Percentiles rank a stretch among this genome's conserved stretches.
These are phyloP conservation scores for Raffaelea ambrosiae DNA, from an alignment of 2,329 filamentous ascomycete species.

Conservation along the genomic window DNA sequence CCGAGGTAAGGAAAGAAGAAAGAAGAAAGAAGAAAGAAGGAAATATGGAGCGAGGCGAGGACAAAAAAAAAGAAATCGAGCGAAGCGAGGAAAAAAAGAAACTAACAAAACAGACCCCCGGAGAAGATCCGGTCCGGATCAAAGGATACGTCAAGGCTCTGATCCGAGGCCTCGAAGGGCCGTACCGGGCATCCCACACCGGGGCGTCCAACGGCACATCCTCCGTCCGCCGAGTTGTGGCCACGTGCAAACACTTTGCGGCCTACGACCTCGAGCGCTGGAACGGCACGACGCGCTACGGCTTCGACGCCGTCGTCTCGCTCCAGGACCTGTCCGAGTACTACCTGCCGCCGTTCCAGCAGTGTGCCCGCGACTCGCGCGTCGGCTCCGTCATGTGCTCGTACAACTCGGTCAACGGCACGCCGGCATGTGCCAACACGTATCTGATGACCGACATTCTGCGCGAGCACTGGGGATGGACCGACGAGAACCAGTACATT, in stretches of 20 bases:
- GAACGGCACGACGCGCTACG: conserved; percentile 19
- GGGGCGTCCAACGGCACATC: background rate
- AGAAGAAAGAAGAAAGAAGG: too few species aligned
- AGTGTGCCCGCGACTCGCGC: conserved; percentile 49
- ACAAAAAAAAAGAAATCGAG: too few species aligned
- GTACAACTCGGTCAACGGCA: conserved; percentile 58
- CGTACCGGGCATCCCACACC: too few species aligned
- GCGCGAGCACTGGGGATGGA: conserved; percentile 58
- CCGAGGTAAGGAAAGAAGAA: too few species aligned
- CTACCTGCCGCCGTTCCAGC: conserved; percentile 57
- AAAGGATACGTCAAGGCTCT: conserved; percentile 15
- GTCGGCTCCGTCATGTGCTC: conserved; percentile 54
- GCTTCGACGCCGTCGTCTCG: conserved; percentile 41
- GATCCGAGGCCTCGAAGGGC: conserved; percentile 17
- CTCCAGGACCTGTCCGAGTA: conserved; percentile 60
- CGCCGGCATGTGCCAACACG: conserved; percentile 49
- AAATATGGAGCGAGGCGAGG: too few species aligned
- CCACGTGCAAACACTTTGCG: conserved; percentile 51
- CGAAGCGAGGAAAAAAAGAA: too few species aligned
- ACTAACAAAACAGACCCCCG: conserved; percentile 15
- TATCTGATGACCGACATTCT: conserved; percentile 56
- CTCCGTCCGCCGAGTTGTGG: conserved; percentile 15
- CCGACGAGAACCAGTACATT: conserved; percentile 43
- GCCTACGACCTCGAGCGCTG: conserved; percentile 45
- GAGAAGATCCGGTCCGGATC: conserved; percentile 17